These are phyloP conservation scores for Pseudozyma sp. DNA, from an alignment of 1,284 basidiomycete species.

Conservation along the genomic window DNA sequence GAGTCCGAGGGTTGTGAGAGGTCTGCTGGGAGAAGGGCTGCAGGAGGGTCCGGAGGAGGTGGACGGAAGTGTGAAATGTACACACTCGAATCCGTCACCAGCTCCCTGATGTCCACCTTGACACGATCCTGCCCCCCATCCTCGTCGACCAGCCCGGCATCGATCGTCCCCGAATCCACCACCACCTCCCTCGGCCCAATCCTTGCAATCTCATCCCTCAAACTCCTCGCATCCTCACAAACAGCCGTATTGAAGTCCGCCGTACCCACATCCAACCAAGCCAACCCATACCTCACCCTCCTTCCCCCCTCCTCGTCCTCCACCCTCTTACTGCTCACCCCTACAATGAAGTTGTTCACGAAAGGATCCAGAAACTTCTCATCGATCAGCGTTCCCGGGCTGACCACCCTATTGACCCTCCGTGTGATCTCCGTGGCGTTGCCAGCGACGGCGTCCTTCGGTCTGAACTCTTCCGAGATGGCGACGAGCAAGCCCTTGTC, in stretches of 20 bases:
- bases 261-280: constrained; percentile 67
- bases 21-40: neutral
- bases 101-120: constrained; percentile 25
- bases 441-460: constrained; percentile 1
- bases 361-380: constrained; percentile 67
- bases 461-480: constrained; percentile 63
- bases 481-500: constrained; percentile 63
- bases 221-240: constrained; percentile 44
- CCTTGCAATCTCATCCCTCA: constrained; percentile 64
- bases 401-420: constrained; percentile 62
- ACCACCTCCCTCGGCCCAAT: constrained; percentile 62
- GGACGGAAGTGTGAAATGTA: constrained; percentile 37
- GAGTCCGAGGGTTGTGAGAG: neutral
- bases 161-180: constrained; percentile 25
- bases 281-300: constrained; percentile 49
- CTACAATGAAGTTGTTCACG: constrained; percentile 63
- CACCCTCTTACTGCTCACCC: constrained; percentile 20
- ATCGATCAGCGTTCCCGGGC: constrained; percentile 65
- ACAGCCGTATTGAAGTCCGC: constrained; percentile 60
- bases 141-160: constrained; percentile 5
- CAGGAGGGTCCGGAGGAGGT: neutral
- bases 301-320: neutral
- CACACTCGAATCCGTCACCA: constrained; percentile 29
- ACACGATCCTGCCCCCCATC: neutral
- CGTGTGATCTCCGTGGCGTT: constrained; percentile 43